Conservation (phyloP, 1,284 basidiomycete genomes). For the Boletus sp. region DNA sequence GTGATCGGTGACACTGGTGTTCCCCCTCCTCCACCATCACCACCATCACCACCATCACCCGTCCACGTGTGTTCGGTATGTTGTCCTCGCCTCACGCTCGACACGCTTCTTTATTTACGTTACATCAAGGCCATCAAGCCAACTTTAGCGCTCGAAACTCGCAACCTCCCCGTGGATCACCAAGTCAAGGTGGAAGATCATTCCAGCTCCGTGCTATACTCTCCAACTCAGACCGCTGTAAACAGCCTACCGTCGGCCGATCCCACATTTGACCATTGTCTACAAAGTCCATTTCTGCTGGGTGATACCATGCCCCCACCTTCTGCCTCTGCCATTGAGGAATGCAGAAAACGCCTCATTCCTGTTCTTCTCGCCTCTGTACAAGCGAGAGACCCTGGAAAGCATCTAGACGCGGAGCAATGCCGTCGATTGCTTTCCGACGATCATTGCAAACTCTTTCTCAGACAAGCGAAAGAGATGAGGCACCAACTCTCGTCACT, state of each 20-base stretch:
- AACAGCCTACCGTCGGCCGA: conserved; percentile 15
- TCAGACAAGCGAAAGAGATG: conserved; percentile 33
- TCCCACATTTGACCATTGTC: conserved; percentile 10
- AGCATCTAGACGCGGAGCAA: conserved; percentile 20
- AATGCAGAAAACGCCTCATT: conserved; percentile 31
- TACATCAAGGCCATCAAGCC: conserved; percentile 14
- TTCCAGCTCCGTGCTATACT: conserved; percentile 12
- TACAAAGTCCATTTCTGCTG: conserved; percentile 6
- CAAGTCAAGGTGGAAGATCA: conserved; percentile 12
- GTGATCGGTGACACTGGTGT: conserved; percentile 21
- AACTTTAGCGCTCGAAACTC: conserved; percentile 22
- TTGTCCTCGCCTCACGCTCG: conserved; percentile 8
- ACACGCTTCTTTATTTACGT: conserved; percentile 19
- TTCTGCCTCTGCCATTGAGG: conserved; percentile 29
- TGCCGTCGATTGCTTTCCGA: conserved; percentile 35
- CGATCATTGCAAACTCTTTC: conserved; percentile 27
- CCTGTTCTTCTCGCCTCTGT: conserved; percentile 29
- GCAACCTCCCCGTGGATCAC: conserved; percentile 15
- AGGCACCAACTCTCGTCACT: conserved; percentile 26
- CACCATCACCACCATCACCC: not conserved
- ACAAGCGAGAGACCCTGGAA: conserved; percentile 23
- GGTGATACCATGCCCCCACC: conserved; percentile 12
- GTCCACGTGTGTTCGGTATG: conserved; percentile 25
- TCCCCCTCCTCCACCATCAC: conserved; percentile 7
- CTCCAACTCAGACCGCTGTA: conserved; percentile 18